Evolutionary conservation across 2,329 filamentous ascomycete genomes (phyloP), one percentile per base, ranked within the genome.

Genomic region (Epichloe sp.): DNA sequence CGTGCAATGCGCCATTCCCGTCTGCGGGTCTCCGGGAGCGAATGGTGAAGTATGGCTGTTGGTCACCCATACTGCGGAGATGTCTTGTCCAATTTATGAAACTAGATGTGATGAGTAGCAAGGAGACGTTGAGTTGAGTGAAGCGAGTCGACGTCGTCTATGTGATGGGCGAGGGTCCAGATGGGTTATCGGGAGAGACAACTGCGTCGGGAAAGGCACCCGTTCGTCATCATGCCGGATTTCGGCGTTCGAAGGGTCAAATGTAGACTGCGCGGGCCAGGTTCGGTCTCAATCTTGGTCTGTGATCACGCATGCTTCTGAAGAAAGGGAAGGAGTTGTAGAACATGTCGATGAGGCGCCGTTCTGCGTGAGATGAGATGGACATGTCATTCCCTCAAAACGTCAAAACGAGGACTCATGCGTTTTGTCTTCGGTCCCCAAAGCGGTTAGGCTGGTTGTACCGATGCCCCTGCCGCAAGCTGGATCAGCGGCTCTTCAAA

Each of bases 1-100:
- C 67, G 57, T 72, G 73, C 62, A 69, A 72, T 55, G 71, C 65
- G 55, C 72, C 74, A 59, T 65, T 66, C 34, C 65, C 67, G 56
- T 75, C 70, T 50, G 65, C 66, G 44, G 74, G 71, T 55, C 68
- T 65, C 59, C 74, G 68, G 50, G 76, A 72, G 59, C 72, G 71
- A 58, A 79, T 73, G 43, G 76, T 77, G 51, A 78, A 68, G 59
- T 79, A 80, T 15, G 75, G 70, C 53, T 68, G 66, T 44, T 68
- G 65, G 51, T 71, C 68, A 52, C 64, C 65, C 71, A 75, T 74
- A 40, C 35, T 47, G 50, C 46, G 26, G 48, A 14, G 23, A 15
- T 35, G 34, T 44, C 14, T 4, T 8, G 8, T 35, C 17, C 35
- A 10, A 19, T 23, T n/a, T n/a, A n/a, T n/a, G 15, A 37, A 45